Evolutionary conservation across 225 moss, liverwort and hornwort genomes (phyloP).

Genomic region (Polytrichum commune): DNA sequence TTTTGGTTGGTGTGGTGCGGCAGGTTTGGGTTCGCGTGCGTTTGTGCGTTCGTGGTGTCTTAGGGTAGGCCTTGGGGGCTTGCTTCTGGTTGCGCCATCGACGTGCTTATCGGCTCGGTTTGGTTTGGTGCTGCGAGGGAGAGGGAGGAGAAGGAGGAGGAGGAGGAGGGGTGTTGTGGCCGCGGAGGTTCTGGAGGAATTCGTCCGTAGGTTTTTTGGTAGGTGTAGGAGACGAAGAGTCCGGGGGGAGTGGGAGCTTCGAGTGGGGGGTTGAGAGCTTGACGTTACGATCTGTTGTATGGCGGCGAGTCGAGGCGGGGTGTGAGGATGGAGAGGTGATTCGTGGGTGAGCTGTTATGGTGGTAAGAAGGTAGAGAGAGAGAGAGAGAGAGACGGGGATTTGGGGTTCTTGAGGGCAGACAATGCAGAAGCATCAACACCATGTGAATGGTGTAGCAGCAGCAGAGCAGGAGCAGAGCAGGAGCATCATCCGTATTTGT

Average conservation of each 20-base stretch:
- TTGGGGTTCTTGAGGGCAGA: conserved; percentile 13
- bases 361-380: not conserved
- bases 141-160: not conserved
- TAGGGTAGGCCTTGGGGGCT: no score
- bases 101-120: no score
- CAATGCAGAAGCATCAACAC: conserved; percentile 26
- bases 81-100: no score
- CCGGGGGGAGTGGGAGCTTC: no score
- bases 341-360: not conserved
- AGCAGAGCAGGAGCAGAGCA: no score
- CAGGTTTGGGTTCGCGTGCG: no score
- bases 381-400: not conserved
- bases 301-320: not conserved
- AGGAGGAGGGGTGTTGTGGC: not conserved
- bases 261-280: no score
- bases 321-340: not conserved
- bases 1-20: no score
- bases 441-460: conserved; percentile 18
- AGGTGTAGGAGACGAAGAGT: not conserved
- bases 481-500: no score
- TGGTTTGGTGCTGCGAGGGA: not conserved
- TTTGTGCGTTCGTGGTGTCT: no score
- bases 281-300: not conserved
- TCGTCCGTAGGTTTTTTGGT: not conserved
- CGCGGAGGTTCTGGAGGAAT: not conserved